Percentiles rank a stretch among this genome's conserved stretches.
phyloP scores from a whole-genome alignment of 2,329 filamentous ascomycete genomes.

The Claviceps monticola region DNA sequence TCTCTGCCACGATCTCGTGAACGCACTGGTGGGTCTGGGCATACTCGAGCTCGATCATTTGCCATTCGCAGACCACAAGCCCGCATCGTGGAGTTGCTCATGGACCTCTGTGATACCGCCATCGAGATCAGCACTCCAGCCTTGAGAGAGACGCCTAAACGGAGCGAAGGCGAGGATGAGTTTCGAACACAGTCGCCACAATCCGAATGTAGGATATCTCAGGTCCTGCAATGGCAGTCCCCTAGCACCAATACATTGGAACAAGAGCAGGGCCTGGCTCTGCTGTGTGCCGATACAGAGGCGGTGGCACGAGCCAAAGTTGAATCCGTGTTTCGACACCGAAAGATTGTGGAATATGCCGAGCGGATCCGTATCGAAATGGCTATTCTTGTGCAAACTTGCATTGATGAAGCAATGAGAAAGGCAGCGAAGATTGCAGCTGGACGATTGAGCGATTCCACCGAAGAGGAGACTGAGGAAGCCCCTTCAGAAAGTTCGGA shows the following conservation, averaged over 20 bases:
- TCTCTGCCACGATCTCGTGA: slow-evolving; percentile 60
- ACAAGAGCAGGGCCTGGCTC: slow-evolving; percentile 77
- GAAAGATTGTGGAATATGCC: slow-evolving; percentile 86
- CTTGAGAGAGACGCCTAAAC: slow-evolving; percentile 67
- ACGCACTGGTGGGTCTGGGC: slow-evolving; percentile 64
- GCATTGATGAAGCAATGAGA: slow-evolving; percentile 78
- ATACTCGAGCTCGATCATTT: slow-evolving; percentile 73
- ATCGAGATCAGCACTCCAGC: slow-evolving; percentile 89
- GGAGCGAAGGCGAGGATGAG: slow-evolving; percentile 47
- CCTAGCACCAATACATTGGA: slow-evolving; percentile 83
- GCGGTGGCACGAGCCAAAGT: slow-evolving; percentile 75
- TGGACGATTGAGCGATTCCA: slow-evolving; percentile 70
- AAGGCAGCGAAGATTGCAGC: slow-evolving; percentile 83
- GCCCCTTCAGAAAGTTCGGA: slow-evolving; percentile 10
- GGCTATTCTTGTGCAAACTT: slow-evolving; percentile 83
- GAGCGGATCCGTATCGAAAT: slow-evolving; percentile 93
- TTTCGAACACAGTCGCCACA: slow-evolving; percentile 89
- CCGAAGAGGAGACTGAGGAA: slow-evolving; percentile 39
- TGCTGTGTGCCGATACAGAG: slow-evolving; percentile 84
- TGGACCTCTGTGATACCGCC: slow-evolving; percentile 91
- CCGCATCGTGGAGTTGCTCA: slow-evolving; percentile 83
- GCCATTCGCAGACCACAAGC: slow-evolving; percentile 80
- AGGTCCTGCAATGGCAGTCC: slow-evolving; percentile 93
- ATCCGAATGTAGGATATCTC: slow-evolving; percentile 86
- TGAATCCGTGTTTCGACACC: slow-evolving; percentile 81